These are phyloP conservation scores for Metschnikowia gruessii DNA, from an alignment of 805 yeast species.

Conservation along the genomic window DNA sequence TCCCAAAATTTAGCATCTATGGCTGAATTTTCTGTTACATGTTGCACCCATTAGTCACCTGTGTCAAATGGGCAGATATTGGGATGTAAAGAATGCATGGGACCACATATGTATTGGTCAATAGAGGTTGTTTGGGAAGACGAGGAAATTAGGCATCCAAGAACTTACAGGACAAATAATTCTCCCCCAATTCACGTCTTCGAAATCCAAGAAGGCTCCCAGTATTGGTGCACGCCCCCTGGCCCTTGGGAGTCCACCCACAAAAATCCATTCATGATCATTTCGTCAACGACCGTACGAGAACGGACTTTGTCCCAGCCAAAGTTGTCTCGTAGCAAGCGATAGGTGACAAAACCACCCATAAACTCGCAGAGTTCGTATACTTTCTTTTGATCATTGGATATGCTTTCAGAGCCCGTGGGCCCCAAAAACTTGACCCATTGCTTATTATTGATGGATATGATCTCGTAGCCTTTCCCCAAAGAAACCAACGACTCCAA, in stretches of 20 bases:
- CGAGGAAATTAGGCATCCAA: too few relatives aligned
- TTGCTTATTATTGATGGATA: slow-evolving; percentile 48
- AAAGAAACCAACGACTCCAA: slow-evolving; percentile 51
- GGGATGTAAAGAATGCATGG: too few relatives aligned
- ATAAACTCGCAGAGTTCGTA: slow-evolving; percentile 72
- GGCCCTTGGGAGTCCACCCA: slow-evolving; percentile 72
- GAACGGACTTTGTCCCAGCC: slow-evolving; percentile 69
- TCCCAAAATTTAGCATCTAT: too few relatives aligned
- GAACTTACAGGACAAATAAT: too few relatives aligned
- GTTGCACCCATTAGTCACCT: too few relatives aligned
- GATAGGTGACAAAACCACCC: slow-evolving; percentile 66
- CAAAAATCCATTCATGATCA: slow-evolving; percentile 76
- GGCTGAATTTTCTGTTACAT: too few relatives aligned
- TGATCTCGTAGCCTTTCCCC: slow-evolving; percentile 69
- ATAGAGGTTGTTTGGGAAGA: too few relatives aligned
- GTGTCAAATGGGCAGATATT: too few relatives aligned
- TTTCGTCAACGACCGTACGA: slow-evolving; percentile 62
- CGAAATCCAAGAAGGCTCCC: slow-evolving; percentile 76
- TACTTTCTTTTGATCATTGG: slow-evolving; percentile 64
- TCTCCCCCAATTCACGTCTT: slow-evolving; percentile 3
- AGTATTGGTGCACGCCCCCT: slow-evolving; percentile 39
- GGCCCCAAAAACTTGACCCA: slow-evolving; percentile 45
- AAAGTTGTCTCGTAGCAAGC: slow-evolving; percentile 67
- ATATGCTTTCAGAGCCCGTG: slow-evolving; percentile 26
- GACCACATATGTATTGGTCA: too few relatives aligned